A percentile compares a stretch with the other conserved stretches of the same genome.
Evolutionary conservation across 2,329 filamentous ascomycete species (phyloP).

Genomic region (Pseudogymnoascus sp.): DNA sequence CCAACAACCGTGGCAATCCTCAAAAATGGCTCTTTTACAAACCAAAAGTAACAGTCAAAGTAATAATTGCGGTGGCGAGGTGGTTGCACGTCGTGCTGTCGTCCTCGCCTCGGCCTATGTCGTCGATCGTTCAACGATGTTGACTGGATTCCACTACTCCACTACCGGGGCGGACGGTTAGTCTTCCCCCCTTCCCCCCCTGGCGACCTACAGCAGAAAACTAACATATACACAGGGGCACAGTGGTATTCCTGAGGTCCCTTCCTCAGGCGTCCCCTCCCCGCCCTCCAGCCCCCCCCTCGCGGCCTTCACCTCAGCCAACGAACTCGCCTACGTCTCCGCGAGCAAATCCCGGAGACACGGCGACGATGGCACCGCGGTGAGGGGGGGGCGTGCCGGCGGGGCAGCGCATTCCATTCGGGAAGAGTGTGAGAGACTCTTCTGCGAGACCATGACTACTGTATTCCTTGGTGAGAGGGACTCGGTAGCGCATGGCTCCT

Average conservation of each 20-base stretch:
- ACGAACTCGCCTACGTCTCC: conserved; percentile 56
- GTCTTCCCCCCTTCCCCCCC: conserved; percentile 22
- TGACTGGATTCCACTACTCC: conserved; percentile 89
- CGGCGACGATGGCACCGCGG: conserved; percentile 26
- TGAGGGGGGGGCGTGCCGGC: conserved; percentile 51
- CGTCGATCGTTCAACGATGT: conserved; percentile 61
- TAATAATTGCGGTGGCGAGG: conserved; percentile 65
- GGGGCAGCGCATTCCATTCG: conserved; percentile 94
- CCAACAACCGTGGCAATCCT: conserved; percentile 25
- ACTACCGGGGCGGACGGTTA: conserved; percentile 78
- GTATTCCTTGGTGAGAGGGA: conserved; percentile 96
- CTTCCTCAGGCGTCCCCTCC: conserved; percentile 73
- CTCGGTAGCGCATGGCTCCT: conserved; percentile 66
- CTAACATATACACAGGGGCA: conserved; percentile 46
- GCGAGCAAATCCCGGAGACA: conserved; percentile 36
- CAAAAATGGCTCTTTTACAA: conserved; percentile 27
- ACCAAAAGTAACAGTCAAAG: conserved; percentile 43
- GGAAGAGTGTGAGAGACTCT: conserved; percentile 99
- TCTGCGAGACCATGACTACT: conserved; percentile 89
- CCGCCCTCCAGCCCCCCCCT: conserved; percentile 85
- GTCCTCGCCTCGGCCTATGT: conserved; percentile 89
- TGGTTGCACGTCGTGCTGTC: conserved; percentile 50
- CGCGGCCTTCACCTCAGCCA: conserved; percentile 60
- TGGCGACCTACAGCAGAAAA: conserved; percentile 8
- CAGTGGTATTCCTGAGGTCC: conserved; percentile 95